Evolutionary conservation across 2,329 filamentous ascomycete genomes (phyloP).

Genomic region (Elsinoe necatrix): DNA sequence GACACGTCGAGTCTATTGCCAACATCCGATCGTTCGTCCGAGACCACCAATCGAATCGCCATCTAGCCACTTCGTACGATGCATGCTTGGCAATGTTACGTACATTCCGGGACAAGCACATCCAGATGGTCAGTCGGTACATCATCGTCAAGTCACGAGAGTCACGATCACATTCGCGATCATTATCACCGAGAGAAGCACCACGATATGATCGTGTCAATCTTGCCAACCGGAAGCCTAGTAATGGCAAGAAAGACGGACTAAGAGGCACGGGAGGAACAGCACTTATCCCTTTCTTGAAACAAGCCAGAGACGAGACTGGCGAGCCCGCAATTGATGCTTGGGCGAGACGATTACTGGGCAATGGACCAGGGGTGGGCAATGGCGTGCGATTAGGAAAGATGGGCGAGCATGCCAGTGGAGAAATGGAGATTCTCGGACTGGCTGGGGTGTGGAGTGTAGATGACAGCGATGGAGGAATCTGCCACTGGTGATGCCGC

Average conservation of each 20-base stretch:
- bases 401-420: slow-evolving; percentile 44
- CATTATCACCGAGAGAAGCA: slow-evolving; percentile 14
- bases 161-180: slow-evolving; percentile 38
- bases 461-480: slow-evolving; percentile 64
- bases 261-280: slow-evolving; percentile 89
- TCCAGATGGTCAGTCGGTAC: slow-evolving; percentile 91
- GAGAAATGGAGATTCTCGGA: slow-evolving; percentile 54
- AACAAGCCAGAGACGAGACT: slow-evolving; percentile 93
- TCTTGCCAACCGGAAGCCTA: slow-evolving; percentile 50
- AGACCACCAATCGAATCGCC: slow-evolving; percentile 49
- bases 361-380: slow-evolving; percentile 38
- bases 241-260: slow-evolving; percentile 36
- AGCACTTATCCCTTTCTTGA: slow-evolving; percentile 86
- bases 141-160: slow-evolving; percentile 84
- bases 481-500: slow-evolving; percentile 44
- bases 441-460: slow-evolving; percentile 83
- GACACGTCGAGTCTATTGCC: slow-evolving; percentile 67
- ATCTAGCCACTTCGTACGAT: slow-evolving; percentile 75
- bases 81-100: slow-evolving; percentile 76
- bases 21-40: slow-evolving; percentile 84
- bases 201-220: slow-evolving; percentile 40
- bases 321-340: slow-evolving; percentile 75
- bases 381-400: slow-evolving; percentile 44
- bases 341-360: slow-evolving; percentile 53
- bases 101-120: slow-evolving; percentile 82